phyloP scores from a whole-genome alignment of 2,329 filamentous ascomycete species.

The Akanthomyces uredinophilus region DNA sequence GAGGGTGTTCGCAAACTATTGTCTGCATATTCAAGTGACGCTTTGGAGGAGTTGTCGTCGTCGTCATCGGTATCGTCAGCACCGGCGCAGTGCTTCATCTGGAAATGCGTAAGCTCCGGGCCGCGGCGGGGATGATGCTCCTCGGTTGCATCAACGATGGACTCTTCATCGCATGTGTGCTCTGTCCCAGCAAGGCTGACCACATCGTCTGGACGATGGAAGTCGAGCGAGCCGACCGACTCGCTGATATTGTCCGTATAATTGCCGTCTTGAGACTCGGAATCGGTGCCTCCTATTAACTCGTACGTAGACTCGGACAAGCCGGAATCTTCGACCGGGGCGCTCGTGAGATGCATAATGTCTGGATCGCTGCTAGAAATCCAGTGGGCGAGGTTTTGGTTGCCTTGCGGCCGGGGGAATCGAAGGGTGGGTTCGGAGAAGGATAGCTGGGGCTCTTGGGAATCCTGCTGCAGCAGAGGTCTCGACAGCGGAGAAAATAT shows the following conservation, averaged over 20 bases:
- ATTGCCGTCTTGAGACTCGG: constrained; percentile 46
- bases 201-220: constrained; percentile 45
- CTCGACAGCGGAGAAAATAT: constrained; percentile 21
- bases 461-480: constrained; percentile 20
- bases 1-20: constrained; percentile 42
- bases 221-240: constrained; percentile 47
- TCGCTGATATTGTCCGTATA: constrained; percentile 43
- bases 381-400: constrained; percentile 53
- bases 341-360: constrained; percentile 45
- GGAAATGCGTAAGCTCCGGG: constrained; percentile 9
- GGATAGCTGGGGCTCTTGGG: constrained; percentile 23
- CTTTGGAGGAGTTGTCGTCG: constrained; percentile 26
- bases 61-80: constrained; percentile 8
- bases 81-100: neutral
- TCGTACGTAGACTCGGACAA: constrained; percentile 54
- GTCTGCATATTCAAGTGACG: constrained; percentile 45
- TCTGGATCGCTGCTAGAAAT: constrained; percentile 52
- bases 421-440: constrained; percentile 47
- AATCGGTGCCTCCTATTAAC: constrained; percentile 48
- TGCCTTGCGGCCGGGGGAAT: constrained; percentile 53
- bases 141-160: constrained; percentile 31
- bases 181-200: constrained; percentile 48
- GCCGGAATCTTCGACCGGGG: constrained; percentile 44
- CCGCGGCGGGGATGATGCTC: constrained; percentile 16
- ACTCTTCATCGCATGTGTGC: constrained; percentile 40